A percentile compares a stretch with the other conserved stretches of the same genome.
Conservation (phyloP, 2,329 filamentous ascomycete species). For the Sclerotinia glacialis region DNA sequence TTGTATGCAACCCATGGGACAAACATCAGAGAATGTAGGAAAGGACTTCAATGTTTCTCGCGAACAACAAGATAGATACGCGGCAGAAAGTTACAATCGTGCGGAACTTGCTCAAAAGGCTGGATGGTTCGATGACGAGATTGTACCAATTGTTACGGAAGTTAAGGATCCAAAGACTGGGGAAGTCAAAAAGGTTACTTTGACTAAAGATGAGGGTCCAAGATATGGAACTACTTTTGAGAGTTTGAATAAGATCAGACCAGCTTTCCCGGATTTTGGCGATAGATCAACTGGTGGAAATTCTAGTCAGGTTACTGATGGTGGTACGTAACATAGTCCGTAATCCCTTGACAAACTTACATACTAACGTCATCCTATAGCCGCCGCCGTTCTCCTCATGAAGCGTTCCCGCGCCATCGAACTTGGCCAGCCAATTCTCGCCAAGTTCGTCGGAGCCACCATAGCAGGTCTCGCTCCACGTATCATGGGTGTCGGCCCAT, state of each 20-base stretch:
- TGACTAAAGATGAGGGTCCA: constrained; percentile 87
- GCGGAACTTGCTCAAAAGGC: constrained; percentile 89
- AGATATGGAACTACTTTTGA: constrained; percentile 87
- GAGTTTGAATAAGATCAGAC: constrained; percentile 75
- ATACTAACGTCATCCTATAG: constrained; percentile 41
- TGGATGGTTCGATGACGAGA: constrained; percentile 91
- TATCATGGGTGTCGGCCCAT: constrained; percentile 93
- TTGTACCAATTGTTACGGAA: constrained; percentile 78
- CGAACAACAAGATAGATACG: constrained; percentile 78
- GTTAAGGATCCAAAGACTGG: constrained; percentile 82
- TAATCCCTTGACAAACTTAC: background rate
- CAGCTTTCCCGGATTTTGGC: constrained; percentile 88
- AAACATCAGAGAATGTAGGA: constrained; percentile 95
- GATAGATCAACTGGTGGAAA: constrained; percentile 87
- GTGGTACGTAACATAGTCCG: constrained; percentile 51
- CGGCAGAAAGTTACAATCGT: constrained; percentile 80
- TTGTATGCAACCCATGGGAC: constrained; percentile 95
- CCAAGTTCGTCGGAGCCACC: constrained; percentile 90
- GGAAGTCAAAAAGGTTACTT: constrained; percentile 70
- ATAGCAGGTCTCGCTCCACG: constrained; percentile 86
- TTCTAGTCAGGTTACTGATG: constrained; percentile 91
- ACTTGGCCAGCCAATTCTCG: constrained; percentile 86
- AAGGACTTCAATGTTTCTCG: constrained; percentile 83
- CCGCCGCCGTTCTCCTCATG: constrained; percentile 88
- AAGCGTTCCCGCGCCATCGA: constrained; percentile 85